Conservation (phyloP, 352 stramenopile species). For the Thalassiosira livingstoniorum region DNA sequence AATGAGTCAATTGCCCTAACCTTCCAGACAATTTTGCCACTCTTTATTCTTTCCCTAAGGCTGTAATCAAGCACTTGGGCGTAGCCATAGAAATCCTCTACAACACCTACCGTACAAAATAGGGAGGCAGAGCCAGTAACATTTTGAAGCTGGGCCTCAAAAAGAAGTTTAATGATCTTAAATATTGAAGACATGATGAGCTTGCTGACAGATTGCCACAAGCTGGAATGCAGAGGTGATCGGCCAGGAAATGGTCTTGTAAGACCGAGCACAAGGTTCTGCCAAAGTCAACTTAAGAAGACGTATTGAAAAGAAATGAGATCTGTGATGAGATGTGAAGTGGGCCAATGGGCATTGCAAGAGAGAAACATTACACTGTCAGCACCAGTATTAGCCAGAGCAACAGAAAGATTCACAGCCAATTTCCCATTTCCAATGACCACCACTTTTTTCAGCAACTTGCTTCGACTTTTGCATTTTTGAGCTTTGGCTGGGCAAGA, state of each 20-base stretch:
- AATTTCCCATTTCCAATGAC: slow-evolving; percentile 51
- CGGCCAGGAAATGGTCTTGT: slow-evolving; percentile 19
- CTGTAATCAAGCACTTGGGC: slow-evolving; percentile 28
- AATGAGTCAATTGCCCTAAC: slow-evolving; percentile 39
- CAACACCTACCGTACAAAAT: slow-evolving; percentile 35
- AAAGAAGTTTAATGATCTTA: slow-evolving; percentile 27
- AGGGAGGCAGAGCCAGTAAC: slow-evolving; percentile 8
- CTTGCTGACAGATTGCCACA: slow-evolving; percentile 5
- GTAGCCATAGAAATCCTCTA: slow-evolving; percentile 55
- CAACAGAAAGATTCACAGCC: slow-evolving; percentile 29
- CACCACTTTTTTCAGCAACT: slow-evolving; percentile 35
- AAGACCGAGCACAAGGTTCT: slow-evolving; percentile 18
- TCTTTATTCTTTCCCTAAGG: slow-evolving; percentile 26
- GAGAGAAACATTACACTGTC: slow-evolving; percentile 31
- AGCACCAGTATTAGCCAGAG: slow-evolving; percentile 22
- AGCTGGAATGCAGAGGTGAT: background rate
- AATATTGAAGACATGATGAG: slow-evolving; percentile 37
- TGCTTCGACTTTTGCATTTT: slow-evolving; percentile 11
- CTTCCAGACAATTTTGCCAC: slow-evolving; percentile 27
- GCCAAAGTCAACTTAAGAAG: slow-evolving; percentile 38
- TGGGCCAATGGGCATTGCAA: slow-evolving; percentile 46
- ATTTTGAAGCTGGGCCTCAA: slow-evolving; percentile 46
- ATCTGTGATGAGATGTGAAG: slow-evolving; percentile 38
- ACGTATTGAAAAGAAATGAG: slow-evolving; percentile 56
- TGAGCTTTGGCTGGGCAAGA: slow-evolving; percentile 42